Evolutionary conservation across 1,139 yeast species (phyloP), one percentile per base, ranked within the genome.

Genomic region (Taphrina pruni): DNA sequence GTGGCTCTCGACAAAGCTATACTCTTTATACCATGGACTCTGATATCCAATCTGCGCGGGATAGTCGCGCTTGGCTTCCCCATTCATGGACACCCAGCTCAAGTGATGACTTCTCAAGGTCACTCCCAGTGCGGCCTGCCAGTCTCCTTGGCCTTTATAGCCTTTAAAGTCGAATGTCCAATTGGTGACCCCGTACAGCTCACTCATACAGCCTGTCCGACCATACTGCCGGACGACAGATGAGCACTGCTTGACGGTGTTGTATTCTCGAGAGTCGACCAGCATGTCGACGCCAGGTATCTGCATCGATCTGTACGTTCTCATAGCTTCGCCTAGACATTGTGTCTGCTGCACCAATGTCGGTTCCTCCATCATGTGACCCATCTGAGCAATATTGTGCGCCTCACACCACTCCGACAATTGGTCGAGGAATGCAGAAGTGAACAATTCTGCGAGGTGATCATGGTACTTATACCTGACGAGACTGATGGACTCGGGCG

Each of bases 311-410:
- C 61, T 48, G 46, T 64, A 64, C 55, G 55, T 43, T n/a, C 61
- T 38, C 67, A 64, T 64, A 3, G 67, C 60, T 17, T 57, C 60
- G 8, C 67, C 67, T 2, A 64, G 55, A n/a, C 55, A 54, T 17
- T 64, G 67, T 36, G 67, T 64, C 41, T 64, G 67, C 48, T 54
- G 61, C 35, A 54, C 38, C 36, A 64, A 39, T 9, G 67, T 64
- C 7, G 67, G 67, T 35, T 64, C 67, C 54, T 64, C 67, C 67
- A 64, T 64, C 67, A 64, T 64, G 32, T 64, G 67, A 11, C 67
- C 67, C 67, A 64, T 64, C 67, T 54, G 54, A 35, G 48, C 67
- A 9, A 64, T 17, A 6, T 20, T 14, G 26, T 64, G 67, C 14
- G 56, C 36, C 39, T 64, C 67, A 20, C 67, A 64, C 67, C 67